Base-by-base conservation (phyloP, 768 basidiomycete species). In the Naganishia randhawae region DNA sequence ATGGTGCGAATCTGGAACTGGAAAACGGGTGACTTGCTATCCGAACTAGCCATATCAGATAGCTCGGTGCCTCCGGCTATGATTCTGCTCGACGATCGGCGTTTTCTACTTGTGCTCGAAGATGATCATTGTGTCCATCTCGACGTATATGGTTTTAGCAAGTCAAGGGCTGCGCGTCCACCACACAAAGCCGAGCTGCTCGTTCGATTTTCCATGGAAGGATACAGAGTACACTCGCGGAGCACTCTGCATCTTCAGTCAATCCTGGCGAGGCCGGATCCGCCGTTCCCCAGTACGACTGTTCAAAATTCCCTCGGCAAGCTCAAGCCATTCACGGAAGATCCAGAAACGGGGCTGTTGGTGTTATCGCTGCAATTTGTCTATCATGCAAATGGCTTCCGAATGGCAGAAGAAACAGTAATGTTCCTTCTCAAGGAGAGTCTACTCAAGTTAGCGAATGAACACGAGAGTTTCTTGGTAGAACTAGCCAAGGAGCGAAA, bases 1-100 rank as follows among this genome's bases (percentile, higher is more conserved):
- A 84, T 86, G 71, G 74, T 88, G 14, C 78, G 84, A 27, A 78
- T 87, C 25, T 89, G 86, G 87, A 83, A 89, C 65, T 89, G 88
- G 88, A 85, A 84, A 73, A 85, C 84, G 4, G 86, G 86, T 7
- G 71, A 76, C 11, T 74, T 81, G 8, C 74, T 85, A 71, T 67
- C 84, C 70, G 57, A 61, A 61, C 32, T 61, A 2, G 33, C 39
- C 8, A 16, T 61, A 25, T 39, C 57, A 1, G 22, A 33, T 22
- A 41, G 22, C n/a, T 25, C 57, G 37, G 22, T 35, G 14, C 57
- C 57, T 61, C 57, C 57, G 41, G 57, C 57, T 41, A 42, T 61
- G 22, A 61, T 61, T 29, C 17, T 61, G 37, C 37, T 61, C 35
- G 57, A 61, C 39, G 32, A 48, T 17, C 37, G 48, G 17, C 32